A percentile compares a stretch with the other conserved stretches of the same genome.
phyloP scores from a whole-genome alignment of 2,329 filamentous ascomycete genomes.

The Talaromyces atroroseus region DNA sequence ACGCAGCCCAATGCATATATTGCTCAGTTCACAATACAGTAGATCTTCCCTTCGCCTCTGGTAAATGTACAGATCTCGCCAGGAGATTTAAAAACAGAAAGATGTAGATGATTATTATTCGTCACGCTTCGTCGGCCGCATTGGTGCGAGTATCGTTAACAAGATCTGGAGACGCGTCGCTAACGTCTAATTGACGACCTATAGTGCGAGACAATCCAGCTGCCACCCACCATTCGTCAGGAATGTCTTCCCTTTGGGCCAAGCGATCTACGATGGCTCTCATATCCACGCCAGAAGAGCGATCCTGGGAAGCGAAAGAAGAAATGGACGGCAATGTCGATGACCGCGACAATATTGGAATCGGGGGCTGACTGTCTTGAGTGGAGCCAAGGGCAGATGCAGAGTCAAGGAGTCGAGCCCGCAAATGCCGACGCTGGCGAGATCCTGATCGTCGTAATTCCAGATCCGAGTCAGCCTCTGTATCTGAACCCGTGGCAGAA shows the following conservation, averaged over 20 bases:
- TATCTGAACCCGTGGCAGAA: slow-evolving; percentile 30
- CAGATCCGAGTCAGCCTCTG: slow-evolving; percentile 22
- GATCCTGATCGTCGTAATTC: slow-evolving; percentile 5
- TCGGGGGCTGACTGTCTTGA: slow-evolving; percentile 29
- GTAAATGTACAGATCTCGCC: slow-evolving; percentile 12
- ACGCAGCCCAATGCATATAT: slow-evolving; percentile 2
- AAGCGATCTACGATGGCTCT: slow-evolving; percentile 67
- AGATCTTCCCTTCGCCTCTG: background rate
- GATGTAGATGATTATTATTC: background rate
- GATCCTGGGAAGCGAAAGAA: slow-evolving; percentile 26
- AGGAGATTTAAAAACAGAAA: slow-evolving; percentile 11
- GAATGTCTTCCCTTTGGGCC: slow-evolving; percentile 66
- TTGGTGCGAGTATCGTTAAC: slow-evolving; percentile 1
- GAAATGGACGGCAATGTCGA: slow-evolving; percentile 25
- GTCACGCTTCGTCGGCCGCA: slow-evolving; percentile 5
- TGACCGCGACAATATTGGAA: slow-evolving; percentile 5
- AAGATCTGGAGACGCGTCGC: slow-evolving; percentile 18
- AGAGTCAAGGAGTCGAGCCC: slow-evolving; percentile 17
- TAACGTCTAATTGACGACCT: slow-evolving; percentile 24
- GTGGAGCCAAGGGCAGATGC: slow-evolving; percentile 25
- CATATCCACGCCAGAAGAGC: slow-evolving; percentile 44
- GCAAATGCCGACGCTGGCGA: slow-evolving; percentile 10
- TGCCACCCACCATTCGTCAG: slow-evolving; percentile 76
- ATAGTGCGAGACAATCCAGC: slow-evolving; percentile 59
- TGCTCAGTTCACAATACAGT: background rate